Conservation (phyloP, 2,329 filamentous ascomycete species). For the Exserohilum rostratum region DNA sequence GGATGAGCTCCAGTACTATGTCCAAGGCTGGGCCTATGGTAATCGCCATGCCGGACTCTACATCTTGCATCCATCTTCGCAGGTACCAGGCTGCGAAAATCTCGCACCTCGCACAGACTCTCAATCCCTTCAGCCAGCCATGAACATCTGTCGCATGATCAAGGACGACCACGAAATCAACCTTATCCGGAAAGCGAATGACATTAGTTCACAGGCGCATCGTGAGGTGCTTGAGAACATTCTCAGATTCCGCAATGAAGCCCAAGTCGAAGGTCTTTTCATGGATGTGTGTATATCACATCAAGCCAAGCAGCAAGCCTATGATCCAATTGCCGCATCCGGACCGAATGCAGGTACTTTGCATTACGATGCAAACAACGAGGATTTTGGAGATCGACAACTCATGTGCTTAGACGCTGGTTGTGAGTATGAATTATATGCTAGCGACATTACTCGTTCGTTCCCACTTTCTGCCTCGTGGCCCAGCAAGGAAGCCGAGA, state of each 20-base stretch:
- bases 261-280: slow-evolving; percentile 82
- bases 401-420: slow-evolving; percentile 86
- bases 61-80: slow-evolving; percentile 42
- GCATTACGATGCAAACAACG: slow-evolving; percentile 84
- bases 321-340: slow-evolving; percentile 85
- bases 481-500: slow-evolving; percentile 67
- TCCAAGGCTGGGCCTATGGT: slow-evolving; percentile 40
- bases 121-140: slow-evolving; percentile 67
- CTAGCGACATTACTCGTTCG: slow-evolving; percentile 87
- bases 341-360: slow-evolving; percentile 83
- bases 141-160: slow-evolving; percentile 78
- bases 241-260: slow-evolving; percentile 72
- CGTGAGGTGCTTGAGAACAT: slow-evolving; percentile 70
- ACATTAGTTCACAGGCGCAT: slow-evolving; percentile 80
- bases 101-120: slow-evolving; percentile 26
- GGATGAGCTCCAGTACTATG: slow-evolving; percentile 36
- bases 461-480: slow-evolving; percentile 78
- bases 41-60: slow-evolving; percentile 35
- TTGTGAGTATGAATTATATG: slow-evolving; percentile 83
- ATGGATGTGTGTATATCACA: slow-evolving; percentile 72
- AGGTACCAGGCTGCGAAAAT: slow-evolving; percentile 19
- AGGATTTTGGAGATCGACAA: slow-evolving; percentile 70
- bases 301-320: slow-evolving; percentile 79
- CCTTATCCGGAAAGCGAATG: slow-evolving; percentile 79
- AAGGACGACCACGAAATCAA: slow-evolving; percentile 85